phyloP scores from a whole-genome alignment of 2,329 filamentous ascomycete species.

The Capronia epimyces region DNA sequence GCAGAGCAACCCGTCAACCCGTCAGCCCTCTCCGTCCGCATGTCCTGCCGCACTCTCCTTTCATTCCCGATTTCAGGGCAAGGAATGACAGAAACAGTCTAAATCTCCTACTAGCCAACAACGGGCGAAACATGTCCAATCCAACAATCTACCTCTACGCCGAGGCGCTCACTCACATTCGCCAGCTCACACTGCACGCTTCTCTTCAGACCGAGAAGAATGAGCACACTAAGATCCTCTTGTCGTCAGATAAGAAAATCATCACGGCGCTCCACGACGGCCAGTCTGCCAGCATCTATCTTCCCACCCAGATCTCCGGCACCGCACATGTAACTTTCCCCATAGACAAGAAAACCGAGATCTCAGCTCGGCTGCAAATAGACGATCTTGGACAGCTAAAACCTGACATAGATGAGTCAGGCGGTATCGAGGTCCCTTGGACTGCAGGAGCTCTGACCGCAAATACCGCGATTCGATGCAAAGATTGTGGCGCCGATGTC shows the following conservation, averaged over 20 bases:
- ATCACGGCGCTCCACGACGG: slow-evolving; percentile 46
- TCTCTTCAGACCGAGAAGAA: slow-evolving; percentile 45
- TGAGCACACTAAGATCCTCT: slow-evolving; percentile 39
- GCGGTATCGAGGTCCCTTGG: slow-evolving; percentile 27
- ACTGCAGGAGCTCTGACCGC: slow-evolving; percentile 34
- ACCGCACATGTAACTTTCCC: slow-evolving; percentile 49
- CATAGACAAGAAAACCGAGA: slow-evolving; percentile 38
- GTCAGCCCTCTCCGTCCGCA: too few relatives aligned
- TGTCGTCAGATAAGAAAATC: slow-evolving; percentile 41
- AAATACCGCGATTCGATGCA: slow-evolving; percentile 41
- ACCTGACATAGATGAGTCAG: slow-evolving; percentile 9
- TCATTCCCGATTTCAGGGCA: background rate
- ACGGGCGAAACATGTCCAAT: slow-evolving; percentile 16
- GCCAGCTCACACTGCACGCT: slow-evolving; percentile 54
- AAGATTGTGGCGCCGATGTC: slow-evolving; percentile 34
- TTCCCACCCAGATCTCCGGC: slow-evolving; percentile 45
- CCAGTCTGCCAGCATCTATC: slow-evolving; percentile 40
- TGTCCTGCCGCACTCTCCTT: too few relatives aligned
- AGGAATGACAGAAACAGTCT: background rate
- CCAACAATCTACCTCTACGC: slow-evolving; percentile 47
- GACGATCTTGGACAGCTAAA: slow-evolving; percentile 35
- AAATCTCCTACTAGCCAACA: too few relatives aligned
- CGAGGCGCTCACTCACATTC: slow-evolving; percentile 57
- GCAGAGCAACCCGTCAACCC: too few relatives aligned
- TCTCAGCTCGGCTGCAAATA: slow-evolving; percentile 52